Evolutionary conservation across 257 asterid species (phyloP), one percentile per base, ranked within the genome.

Genomic region (Rubia yunnanensis): DNA sequence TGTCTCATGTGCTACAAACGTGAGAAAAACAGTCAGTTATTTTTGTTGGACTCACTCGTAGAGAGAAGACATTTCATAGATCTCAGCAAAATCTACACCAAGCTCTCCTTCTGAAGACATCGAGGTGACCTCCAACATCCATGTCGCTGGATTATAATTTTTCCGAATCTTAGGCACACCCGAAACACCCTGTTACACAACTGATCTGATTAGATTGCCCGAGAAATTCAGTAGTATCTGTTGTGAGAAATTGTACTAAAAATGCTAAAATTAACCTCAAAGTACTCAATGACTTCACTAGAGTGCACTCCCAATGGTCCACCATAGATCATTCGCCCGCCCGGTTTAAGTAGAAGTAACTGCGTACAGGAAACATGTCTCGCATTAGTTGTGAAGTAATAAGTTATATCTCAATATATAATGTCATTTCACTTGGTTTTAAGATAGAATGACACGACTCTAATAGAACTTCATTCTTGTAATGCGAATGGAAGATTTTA

Each of bases 51-150:
- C 91, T 80, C 71, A 85, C 91, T 72, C 63, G 22, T 74, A 70
- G 63, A 85, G 63, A 49, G 72, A 38, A 68, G 92, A 87, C 11
- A 71, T 73, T 67, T 69, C 66, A 71, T 83, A 87, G 53, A 81
- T 82, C 53, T 81, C 76, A 10, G 89, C 80, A 28, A 87, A 87
- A 74, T 87, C 84, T 20, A 87, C 56, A 46, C 79, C 82, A 55
- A 76, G 84, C 55, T 78, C 84, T 50, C 81, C 78, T 76, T 87
- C 95, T 26, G 86, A 64, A 74, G 92, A 87, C 36, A 78, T 66
- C 1, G 86, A 85, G 49, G 83, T 82, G 50, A 85, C 72, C 73
- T 85, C 88, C 75, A 85, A 49, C 85, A 85, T 80, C 91, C 91
- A 85, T 52, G 91, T 82, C 17, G 88, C 88, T 20, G 91, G 91